These are phyloP conservation scores for Monosporozyma aerobia DNA, from an alignment of 805 yeast species.

Conservation along the genomic window DNA sequence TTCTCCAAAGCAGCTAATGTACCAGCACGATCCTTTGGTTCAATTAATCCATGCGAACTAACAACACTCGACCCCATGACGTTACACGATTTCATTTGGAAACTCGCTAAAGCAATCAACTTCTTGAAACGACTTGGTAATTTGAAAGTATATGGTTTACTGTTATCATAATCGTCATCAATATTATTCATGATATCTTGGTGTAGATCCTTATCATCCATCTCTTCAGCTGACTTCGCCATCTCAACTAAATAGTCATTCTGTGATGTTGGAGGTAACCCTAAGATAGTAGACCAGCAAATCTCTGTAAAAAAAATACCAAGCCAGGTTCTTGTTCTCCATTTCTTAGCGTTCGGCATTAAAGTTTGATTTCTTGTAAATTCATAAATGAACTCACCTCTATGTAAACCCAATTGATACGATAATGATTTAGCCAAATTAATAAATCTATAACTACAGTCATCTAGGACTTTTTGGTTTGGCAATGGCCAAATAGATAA, in stretches of 20 bases:
- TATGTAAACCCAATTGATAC: constrained; percentile 77
- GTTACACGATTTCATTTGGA: constrained; percentile 73
- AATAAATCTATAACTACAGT: constrained; percentile 79
- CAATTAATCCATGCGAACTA: constrained; percentile 82
- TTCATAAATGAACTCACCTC: constrained; percentile 86
- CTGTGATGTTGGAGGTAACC: constrained; percentile 78
- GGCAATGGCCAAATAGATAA: constrained; percentile 89
- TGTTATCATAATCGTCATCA: constrained; percentile 20
- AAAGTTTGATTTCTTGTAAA: constrained; percentile 84
- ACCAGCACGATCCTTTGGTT: constrained; percentile 73
- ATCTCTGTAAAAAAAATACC: constrained; percentile 83
- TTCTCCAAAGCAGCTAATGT: constrained; percentile 68
- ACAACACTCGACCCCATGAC: constrained; percentile 82
- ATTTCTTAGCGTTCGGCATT: constrained; percentile 81
- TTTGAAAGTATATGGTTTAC: constrained; percentile 2
- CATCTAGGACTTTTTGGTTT: constrained; percentile 84
- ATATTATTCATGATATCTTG: neutral
- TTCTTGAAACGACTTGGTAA: constrained; percentile 67
- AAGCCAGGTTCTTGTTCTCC: constrained; percentile 92
- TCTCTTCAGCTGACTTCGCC: constrained; percentile 53
- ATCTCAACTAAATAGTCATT: constrained; percentile 75
- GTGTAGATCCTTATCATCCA: constrained; percentile 7
- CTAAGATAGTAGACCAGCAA: constrained; percentile 80
- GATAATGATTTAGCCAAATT: constrained; percentile 81
- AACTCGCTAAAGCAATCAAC: constrained; percentile 62